Conservation (phyloP, 2,329 filamentous ascomycete species). For the Fusarium acutatum region DNA sequence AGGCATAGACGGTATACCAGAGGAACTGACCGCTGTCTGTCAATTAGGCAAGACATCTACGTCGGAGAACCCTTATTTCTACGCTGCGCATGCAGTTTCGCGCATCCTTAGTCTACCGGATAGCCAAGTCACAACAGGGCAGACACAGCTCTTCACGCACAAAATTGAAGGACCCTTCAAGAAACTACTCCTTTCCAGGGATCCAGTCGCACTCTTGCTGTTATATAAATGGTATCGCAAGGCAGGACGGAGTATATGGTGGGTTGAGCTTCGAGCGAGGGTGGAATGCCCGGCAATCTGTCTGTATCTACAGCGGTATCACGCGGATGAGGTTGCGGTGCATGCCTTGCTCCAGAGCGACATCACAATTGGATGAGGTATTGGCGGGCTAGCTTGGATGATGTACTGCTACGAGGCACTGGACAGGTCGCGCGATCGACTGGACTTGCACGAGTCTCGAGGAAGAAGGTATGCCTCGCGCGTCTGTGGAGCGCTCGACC, state of each 20-base stretch:
- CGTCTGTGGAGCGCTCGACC: accelerated
- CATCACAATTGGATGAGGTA: conserved; percentile 39
- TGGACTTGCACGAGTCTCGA: too few species aligned
- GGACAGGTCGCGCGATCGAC: accelerated
- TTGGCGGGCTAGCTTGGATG: accelerated
- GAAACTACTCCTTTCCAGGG: conserved; percentile 43
- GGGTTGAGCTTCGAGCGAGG: conserved; percentile 52
- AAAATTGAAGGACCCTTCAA: conserved; percentile 48
- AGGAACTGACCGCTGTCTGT: conserved; percentile 38
- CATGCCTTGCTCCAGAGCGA: conserved; percentile 44
- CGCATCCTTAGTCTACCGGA: conserved; percentile 44
- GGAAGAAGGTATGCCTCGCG: accelerated
- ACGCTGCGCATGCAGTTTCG: conserved; percentile 49
- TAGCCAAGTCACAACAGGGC: conserved; percentile 41
- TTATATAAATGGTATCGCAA: conserved; percentile 56
- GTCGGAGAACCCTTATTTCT: conserved; percentile 49
- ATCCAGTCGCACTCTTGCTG: conserved; percentile 51
- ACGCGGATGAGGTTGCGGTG: conserved; percentile 38
- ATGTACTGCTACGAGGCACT: accelerated
- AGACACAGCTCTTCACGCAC: conserved; percentile 46
- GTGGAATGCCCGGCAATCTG: conserved; percentile 55
- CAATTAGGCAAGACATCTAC: conserved; percentile 46
- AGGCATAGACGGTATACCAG: conserved; percentile 41
- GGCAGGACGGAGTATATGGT: conserved; percentile 52
- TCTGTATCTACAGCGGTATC: conserved; percentile 47